phyloP scores from a whole-genome alignment of 108 stramenopile species.

The Schizochytrium sp. region DNA sequence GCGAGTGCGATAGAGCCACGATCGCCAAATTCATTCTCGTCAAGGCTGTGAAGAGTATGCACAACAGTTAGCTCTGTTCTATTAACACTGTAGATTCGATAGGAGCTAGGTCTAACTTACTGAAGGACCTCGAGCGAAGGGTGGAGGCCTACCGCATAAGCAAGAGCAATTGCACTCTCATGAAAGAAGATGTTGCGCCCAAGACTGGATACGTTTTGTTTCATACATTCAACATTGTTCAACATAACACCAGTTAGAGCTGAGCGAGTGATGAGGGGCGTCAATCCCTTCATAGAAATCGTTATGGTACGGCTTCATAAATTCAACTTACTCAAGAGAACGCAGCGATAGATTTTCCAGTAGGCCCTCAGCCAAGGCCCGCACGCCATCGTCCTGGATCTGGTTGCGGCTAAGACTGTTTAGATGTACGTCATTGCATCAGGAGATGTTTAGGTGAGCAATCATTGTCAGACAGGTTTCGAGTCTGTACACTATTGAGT shows the following conservation, averaged over 20 bases:
- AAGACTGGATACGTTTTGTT: background rate
- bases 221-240: background rate
- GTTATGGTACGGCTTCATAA: too few species aligned
- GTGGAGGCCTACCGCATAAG: background rate
- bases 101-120: background rate
- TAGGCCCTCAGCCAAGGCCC: background rate
- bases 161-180: background rate
- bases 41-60: background rate
- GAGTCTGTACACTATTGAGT: too few species aligned
- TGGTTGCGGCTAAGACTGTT: background rate
- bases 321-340: slow-evolving; percentile 18
- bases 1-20: background rate
- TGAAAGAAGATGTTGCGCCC: background rate
- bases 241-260: background rate
- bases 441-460: too few species aligned
- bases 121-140: slow-evolving; percentile 8
- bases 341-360: background rate
- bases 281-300: background rate
- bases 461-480: too few species aligned
- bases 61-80: too few species aligned
- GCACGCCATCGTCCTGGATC: background rate
- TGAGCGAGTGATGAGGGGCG: background rate
- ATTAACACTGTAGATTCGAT: background rate
- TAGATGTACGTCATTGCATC: too few species aligned
- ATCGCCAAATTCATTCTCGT: slow-evolving; percentile 14